Evolutionary conservation across 176 grass and related monocot genomes (phyloP).

Genomic region (Zea luxurians): DNA sequence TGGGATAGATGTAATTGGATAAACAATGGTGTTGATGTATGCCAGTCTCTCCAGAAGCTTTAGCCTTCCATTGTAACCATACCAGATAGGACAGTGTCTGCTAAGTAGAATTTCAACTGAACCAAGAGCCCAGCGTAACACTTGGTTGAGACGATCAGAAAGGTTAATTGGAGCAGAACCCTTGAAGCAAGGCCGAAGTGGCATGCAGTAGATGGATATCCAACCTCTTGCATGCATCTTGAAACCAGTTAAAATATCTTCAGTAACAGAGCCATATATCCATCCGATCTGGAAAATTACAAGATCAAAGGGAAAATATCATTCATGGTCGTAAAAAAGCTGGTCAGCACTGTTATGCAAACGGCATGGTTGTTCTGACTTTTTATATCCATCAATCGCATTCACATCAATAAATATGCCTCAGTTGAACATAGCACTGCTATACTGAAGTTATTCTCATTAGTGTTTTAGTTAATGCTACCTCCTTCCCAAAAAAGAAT

Average conservation of each 20-base stretch:
- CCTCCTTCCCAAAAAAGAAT: no score
- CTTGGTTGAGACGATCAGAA: conserved; percentile 91
- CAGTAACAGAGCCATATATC: conserved; percentile 88
- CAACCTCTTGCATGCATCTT: conserved; percentile 91
- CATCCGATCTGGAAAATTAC: conserved; percentile 77
- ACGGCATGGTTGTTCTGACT: background rate
- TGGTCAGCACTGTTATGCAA: background rate
- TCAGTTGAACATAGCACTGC: background rate
- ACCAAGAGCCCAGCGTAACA: conserved; percentile 88
- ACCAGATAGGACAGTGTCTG: conserved; percentile 95
- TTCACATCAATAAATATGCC: background rate
- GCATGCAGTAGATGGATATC: conserved; percentile 92
- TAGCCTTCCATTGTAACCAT: conserved; percentile 74
- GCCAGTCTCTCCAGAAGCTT: conserved; percentile 85
- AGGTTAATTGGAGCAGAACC: conserved; percentile 87
- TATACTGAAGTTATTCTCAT: background rate
- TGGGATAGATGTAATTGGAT: conserved; percentile 84
- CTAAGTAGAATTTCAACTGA: conserved; percentile 84
- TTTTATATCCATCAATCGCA: background rate
- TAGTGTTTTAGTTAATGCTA: background rate
- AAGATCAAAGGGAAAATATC: background rate
- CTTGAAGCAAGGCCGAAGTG: conserved; percentile 71
- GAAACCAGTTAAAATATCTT: conserved; percentile 85
- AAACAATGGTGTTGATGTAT: conserved; percentile 89
- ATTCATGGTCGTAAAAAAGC: conserved; percentile 5